These are phyloP conservation scores for Mallotus japonicus DNA, from an alignment of 441 rosid species.

Conservation along the genomic window DNA sequence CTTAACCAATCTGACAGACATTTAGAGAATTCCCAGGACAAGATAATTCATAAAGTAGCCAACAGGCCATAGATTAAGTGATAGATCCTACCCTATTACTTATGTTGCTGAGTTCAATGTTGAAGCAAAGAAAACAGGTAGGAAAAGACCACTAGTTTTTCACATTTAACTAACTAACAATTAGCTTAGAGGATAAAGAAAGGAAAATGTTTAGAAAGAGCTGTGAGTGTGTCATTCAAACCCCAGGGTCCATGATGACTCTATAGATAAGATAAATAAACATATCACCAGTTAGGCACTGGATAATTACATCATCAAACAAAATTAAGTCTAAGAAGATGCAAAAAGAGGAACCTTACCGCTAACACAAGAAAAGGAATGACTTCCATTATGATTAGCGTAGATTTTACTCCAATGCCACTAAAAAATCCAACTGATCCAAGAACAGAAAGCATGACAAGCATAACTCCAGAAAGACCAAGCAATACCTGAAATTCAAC, in stretches of 20 bases:
- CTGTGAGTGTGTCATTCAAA: conserved; percentile 2
- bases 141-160: background rate
- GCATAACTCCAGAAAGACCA: conserved; percentile 95
- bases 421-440: conserved; percentile 98
- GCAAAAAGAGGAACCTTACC: conserved; percentile 53
- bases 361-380: conserved; percentile 98
- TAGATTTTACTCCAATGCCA: conserved; percentile 91
- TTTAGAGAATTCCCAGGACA: background rate
- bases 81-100: background rate
- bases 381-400: conserved; percentile 99
- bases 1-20: background rate
- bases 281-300: conserved; percentile 5
- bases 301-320: conserved; percentile 8
- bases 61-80: background rate
- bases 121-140: background rate
- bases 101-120: background rate
- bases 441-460: conserved; percentile 95
- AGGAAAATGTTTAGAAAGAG: background rate
- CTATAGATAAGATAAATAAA: background rate
- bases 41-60: background rate
- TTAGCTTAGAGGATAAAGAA: conserved; percentile 1
- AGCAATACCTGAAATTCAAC: conserved; percentile 70
- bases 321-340: conserved; percentile 13
- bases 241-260: background rate
- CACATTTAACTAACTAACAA: background rate